Evolutionary conservation across 2,329 filamentous ascomycete genomes (phyloP).

Genomic region (Aspergillus cejpii): DNA sequence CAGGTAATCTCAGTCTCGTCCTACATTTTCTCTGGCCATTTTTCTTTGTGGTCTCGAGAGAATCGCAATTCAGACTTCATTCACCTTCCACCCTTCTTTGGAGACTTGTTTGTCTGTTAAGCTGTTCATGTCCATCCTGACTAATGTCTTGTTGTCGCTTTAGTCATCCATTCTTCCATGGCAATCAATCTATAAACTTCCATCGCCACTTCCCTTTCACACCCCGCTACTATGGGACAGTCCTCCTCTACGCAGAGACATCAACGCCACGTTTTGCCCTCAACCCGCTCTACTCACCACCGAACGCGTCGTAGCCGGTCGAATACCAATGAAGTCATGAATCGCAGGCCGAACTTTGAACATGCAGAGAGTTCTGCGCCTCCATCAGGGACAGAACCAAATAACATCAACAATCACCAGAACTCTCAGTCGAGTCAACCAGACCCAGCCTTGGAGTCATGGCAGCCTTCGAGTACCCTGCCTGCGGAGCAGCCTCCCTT

Average conservation of each 20-base stretch:
- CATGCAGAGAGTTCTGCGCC: conserved; percentile 20
- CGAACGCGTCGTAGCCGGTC: conserved; percentile 17
- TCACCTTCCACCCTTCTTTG: neutral
- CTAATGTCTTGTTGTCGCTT: conserved; percentile 16
- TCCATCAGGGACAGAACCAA: conserved; percentile 14
- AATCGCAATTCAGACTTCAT: neutral
- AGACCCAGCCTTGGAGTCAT: conserved; percentile 10
- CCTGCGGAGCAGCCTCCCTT: conserved; percentile 9
- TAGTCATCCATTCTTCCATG: conserved; percentile 26
- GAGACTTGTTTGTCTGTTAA: neutral
- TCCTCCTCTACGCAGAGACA: conserved; percentile 38
- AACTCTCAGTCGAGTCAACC: conserved; percentile 9
- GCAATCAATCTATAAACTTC: conserved; percentile 25
- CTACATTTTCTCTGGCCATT: neutral
- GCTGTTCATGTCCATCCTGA: conserved; percentile 10
- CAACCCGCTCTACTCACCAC: conserved; percentile 18
- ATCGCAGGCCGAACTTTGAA: conserved; percentile 24
- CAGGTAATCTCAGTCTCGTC: neutral
- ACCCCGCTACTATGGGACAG: conserved; percentile 39
- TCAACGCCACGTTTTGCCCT: conserved; percentile 23
- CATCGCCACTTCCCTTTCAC: conserved; percentile 16
- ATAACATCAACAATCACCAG: conserved; percentile 11
- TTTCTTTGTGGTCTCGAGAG: neutral
- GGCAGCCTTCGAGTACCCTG: conserved; percentile 16
- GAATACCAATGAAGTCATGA: conserved; percentile 34